phyloP scores from a whole-genome alignment of 2,329 filamentous ascomycete genomes.

The Rosellinia necatrix region DNA sequence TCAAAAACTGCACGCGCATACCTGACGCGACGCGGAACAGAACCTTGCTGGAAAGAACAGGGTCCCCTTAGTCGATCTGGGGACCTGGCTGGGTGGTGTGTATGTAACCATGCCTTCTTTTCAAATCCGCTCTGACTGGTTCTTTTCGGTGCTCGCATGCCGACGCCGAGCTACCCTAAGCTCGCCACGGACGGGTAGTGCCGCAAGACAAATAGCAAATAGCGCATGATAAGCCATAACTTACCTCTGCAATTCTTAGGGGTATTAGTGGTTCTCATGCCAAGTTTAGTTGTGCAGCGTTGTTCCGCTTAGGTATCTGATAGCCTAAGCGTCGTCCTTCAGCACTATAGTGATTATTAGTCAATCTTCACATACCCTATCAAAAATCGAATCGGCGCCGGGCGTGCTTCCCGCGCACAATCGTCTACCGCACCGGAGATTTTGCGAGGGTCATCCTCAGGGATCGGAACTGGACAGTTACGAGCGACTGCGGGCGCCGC shows the following conservation, averaged over 20 bases:
- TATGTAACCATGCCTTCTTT: not conserved
- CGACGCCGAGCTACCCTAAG: not conserved
- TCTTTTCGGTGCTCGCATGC: conserved; percentile 1
- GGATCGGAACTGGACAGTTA: not conserved
- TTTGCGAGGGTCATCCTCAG: too few relatives aligned
- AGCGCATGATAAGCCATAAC: not conserved
- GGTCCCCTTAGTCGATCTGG: not conserved
- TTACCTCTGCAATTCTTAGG: too few relatives aligned
- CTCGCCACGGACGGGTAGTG: not conserved
- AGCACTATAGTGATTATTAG: too few relatives aligned
- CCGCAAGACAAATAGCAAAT: not conserved
- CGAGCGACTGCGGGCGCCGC: not conserved
- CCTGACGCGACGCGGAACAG: not conserved
- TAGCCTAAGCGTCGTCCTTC: too few relatives aligned
- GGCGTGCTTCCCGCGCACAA: too few relatives aligned
- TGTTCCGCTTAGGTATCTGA: too few relatives aligned
- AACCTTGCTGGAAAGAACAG: not conserved
- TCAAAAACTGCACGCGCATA: not conserved
- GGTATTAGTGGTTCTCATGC: too few relatives aligned
- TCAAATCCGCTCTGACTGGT: not conserved
- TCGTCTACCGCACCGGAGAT: too few relatives aligned
- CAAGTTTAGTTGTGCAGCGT: too few relatives aligned
- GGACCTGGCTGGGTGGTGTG: not conserved
- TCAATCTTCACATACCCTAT: too few relatives aligned
- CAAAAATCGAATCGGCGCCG: too few relatives aligned